Conservation (phyloP, 2,329 filamentous ascomycete genomes). For the Colletotrichum noveboracense region DNA sequence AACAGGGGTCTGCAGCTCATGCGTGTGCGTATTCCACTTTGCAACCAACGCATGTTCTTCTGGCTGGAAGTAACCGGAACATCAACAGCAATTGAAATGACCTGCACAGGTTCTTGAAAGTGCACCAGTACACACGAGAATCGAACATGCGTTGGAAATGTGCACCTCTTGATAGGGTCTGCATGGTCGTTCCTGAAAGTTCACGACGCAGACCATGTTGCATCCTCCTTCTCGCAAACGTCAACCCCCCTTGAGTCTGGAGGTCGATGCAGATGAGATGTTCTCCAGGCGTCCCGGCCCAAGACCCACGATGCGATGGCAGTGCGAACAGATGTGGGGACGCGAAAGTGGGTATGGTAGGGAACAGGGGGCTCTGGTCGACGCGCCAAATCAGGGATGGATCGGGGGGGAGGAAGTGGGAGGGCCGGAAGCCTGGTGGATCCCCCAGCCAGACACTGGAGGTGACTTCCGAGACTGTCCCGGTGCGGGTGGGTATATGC, state of each 20-base stretch:
- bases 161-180: neutral
- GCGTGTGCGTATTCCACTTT: neutral
- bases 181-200: neutral
- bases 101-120: neutral
- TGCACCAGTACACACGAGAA: neutral
- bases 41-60: neutral
- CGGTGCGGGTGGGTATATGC: neutral
- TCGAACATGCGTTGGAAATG: neutral
- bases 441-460: neutral
- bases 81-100: neutral
- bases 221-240: neutral
- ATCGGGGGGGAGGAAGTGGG: neutral
- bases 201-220: neutral
- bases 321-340: slow-evolving; percentile 5
- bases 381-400: slow-evolving; percentile 2
- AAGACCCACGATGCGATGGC: slow-evolving; percentile 12
- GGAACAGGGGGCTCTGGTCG: neutral
- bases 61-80: neutral
- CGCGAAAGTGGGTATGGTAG: neutral
- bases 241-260: neutral
- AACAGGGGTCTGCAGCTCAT: neutral
- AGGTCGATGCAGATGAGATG: neutral
- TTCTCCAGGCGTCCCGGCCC: neutral
- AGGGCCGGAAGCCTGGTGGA: neutral
- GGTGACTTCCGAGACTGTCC: slow-evolving; percentile 9